phyloP scores from a whole-genome alignment of 345 rosid genomes.

The Clausena lansium region DNA sequence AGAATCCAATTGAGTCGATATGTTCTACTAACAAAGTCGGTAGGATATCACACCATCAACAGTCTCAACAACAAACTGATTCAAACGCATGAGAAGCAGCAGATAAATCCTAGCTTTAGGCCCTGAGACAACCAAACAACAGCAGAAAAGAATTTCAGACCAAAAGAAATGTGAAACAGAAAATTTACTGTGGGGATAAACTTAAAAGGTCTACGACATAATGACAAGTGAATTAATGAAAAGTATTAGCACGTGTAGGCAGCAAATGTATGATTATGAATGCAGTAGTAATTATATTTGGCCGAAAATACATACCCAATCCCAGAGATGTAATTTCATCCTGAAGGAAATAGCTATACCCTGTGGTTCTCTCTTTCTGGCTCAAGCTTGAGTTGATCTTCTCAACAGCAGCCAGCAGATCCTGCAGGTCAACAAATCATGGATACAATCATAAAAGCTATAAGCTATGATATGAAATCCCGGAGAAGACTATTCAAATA shows the following conservation, averaged over 20 bases:
- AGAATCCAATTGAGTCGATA: not conserved
- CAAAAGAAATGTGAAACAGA: no score
- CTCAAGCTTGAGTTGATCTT: conserved; percentile 60
- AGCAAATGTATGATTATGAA: not conserved
- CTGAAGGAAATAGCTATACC: conserved; percentile 43
- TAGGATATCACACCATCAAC: conserved; percentile 54
- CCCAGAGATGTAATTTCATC: conserved; percentile 68
- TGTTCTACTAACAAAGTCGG: conserved; percentile 27
- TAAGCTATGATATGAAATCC: not conserved
- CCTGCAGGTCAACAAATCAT: conserved; percentile 41
- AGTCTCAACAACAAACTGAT: conserved; percentile 59
- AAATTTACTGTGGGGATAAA: no score
- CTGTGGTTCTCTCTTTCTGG: conserved; percentile 41
- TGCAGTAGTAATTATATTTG: not conserved
- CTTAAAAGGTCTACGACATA: no score
- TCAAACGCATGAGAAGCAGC: conserved; percentile 63
- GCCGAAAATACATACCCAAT: not conserved
- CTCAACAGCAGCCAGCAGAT: conserved; percentile 63
- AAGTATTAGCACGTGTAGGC: no score
- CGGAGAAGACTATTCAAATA: no score
- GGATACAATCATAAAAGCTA: not conserved
- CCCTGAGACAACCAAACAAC: conserved; percentile 32
- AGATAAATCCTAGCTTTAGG: conserved; percentile 63
- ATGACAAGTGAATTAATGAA: no score
- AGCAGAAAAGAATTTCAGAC: not conserved